These are phyloP conservation scores for Dujonia santamariae DNA, from an alignment of 1,139 yeast species.

Conservation along the genomic window DNA sequence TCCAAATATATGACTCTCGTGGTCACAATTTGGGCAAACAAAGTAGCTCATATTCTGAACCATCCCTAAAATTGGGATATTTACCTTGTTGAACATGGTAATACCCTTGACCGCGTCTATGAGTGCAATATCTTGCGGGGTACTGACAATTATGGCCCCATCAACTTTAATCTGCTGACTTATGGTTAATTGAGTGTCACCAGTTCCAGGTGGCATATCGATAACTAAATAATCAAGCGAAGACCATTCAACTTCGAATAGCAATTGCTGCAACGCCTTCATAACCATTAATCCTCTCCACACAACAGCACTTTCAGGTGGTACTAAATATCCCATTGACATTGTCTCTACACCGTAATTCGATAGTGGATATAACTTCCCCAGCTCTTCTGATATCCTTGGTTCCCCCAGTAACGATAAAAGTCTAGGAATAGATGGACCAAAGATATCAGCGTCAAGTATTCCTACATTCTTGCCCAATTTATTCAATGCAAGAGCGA, in stretches of 20 bases:
- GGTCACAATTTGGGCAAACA: conserved; percentile 72
- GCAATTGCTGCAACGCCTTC: conserved; percentile 78
- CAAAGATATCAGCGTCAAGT: conserved; percentile 79
- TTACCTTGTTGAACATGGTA: conserved; percentile 70
- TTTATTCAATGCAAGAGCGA: conserved; percentile 59
- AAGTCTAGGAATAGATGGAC: conserved; percentile 77
- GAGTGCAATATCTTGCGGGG: conserved; percentile 85
- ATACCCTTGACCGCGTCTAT: conserved; percentile 82
- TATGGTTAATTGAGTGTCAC: conserved; percentile 80
- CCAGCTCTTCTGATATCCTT: conserved; percentile 44
- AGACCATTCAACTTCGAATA: conserved; percentile 81
- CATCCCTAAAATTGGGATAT: conserved; percentile 72
- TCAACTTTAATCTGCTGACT: conserved; percentile 74
- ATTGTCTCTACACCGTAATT: conserved; percentile 80
- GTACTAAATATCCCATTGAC: conserved; percentile 85
- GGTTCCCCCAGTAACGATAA: conserved; percentile 69
- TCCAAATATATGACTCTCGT: conserved; percentile 75
- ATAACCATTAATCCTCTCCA: conserved; percentile 90
- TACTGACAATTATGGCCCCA: conserved; percentile 80
- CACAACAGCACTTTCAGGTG: conserved; percentile 64
- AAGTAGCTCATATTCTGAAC: conserved; percentile 84
- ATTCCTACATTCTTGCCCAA: conserved; percentile 63
- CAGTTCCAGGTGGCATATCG: conserved; percentile 93
- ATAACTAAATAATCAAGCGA: conserved; percentile 63
- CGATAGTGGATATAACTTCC: conserved; percentile 63